Evolutionary conservation across 1,284 basidiomycete genomes (phyloP).

Genomic region (Rhodotorula sp.): DNA sequence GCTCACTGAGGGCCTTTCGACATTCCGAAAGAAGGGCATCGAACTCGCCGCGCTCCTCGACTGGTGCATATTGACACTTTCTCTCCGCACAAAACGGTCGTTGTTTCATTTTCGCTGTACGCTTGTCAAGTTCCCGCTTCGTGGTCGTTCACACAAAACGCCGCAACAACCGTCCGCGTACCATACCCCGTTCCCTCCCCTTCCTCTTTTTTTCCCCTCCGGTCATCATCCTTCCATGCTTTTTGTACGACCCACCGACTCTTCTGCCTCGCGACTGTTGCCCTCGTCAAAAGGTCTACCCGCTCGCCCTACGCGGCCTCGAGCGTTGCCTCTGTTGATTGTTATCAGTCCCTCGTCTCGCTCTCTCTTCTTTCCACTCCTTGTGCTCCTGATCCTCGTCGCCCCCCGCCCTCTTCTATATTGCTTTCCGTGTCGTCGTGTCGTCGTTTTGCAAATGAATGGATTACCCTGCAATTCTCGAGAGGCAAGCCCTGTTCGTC

Average conservation of each 20-base stretch:
- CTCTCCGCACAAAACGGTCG: not conserved
- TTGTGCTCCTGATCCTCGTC: not conserved
- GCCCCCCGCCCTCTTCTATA: not conserved
- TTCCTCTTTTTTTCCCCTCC: not conserved
- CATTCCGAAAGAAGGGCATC: too few species aligned
- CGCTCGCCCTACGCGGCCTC: not conserved
- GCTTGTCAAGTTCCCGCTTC: not conserved
- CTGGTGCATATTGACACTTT: not conserved
- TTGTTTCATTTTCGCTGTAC: not conserved
- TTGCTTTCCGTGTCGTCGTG: not conserved
- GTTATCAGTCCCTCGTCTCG: not conserved
- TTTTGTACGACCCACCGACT: not conserved
- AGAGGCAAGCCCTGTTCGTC: not conserved
- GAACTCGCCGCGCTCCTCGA: not conserved
- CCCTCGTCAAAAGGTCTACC: not conserved
- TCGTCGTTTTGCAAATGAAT: not conserved
- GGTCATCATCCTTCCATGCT: not conserved
- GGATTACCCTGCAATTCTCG: too few species aligned
- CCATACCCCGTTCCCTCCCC: not conserved
- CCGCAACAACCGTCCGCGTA: too few species aligned
- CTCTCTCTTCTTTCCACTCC: not conserved
- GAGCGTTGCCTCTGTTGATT: not conserved
- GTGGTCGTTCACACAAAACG: too few species aligned
- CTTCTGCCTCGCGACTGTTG: not conserved
- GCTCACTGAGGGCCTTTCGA: not conserved